Evolutionary conservation across 345 rosid species (phyloP).

Genomic region (Raphanus sativus): DNA sequence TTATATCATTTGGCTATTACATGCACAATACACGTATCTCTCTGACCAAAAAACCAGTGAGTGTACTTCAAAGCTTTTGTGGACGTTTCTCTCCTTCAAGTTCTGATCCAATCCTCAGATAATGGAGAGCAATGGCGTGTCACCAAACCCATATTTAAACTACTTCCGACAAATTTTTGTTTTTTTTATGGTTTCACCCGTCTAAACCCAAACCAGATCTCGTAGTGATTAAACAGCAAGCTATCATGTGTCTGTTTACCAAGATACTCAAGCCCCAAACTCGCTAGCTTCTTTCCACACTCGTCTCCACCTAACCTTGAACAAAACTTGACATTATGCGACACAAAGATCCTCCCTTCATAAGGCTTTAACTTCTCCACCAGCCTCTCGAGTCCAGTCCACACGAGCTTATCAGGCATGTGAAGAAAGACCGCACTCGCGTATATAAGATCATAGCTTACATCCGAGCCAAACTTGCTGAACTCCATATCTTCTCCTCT

Average conservation of each 20-base stretch:
- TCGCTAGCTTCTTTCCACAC: conserved; percentile 67
- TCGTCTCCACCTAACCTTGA: conserved; percentile 76
- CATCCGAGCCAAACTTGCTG: conserved; percentile 58
- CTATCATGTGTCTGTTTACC: conserved; percentile 83
- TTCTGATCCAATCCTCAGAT: neutral
- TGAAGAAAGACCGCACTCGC: conserved; percentile 98
- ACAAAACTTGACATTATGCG: conserved; percentile 91
- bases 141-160: neutral
- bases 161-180: neutral
- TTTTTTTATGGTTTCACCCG: conserved; percentile 47
- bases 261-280: conserved; percentile 75
- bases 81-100: neutral
- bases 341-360: conserved; percentile 84
- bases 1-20: conserved; percentile 4
- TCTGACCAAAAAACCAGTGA: neutral
- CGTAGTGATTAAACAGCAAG: conserved; percentile 90
- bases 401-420: conserved; percentile 93
- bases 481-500: conserved; percentile 94
- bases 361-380: conserved; percentile 68
- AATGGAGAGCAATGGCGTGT: neutral
- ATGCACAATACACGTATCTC: conserved; percentile 20
- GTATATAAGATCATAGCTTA: conserved; percentile 43
- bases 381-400: conserved; percentile 86
- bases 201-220: conserved; percentile 90
- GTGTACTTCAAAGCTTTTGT: neutral